phyloP scores from a whole-genome alignment of 331 rosid genomes.

The Quercus tomentella region DNA sequence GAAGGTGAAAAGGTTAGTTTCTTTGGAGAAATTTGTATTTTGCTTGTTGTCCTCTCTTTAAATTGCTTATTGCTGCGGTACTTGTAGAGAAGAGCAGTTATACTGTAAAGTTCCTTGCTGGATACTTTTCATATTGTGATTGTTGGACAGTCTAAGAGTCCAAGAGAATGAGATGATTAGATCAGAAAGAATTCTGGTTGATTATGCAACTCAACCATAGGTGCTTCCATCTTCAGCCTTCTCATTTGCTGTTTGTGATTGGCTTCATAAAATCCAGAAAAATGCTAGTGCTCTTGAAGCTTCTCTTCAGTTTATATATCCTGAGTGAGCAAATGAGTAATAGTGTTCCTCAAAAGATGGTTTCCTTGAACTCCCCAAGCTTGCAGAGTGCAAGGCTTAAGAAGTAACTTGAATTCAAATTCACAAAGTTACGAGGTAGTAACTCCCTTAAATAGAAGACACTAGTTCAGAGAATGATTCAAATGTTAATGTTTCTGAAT shows the following conservation, averaged over 20 bases:
- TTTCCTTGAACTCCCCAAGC: neutral
- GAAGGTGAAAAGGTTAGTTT: constrained; percentile 88
- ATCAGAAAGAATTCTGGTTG: neutral
- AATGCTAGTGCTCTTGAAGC: neutral
- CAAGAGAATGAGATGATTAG: neutral
- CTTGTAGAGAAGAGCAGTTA: neutral
- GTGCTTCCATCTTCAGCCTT: neutral
- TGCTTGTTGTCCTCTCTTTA: neutral
- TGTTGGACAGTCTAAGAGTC: neutral
- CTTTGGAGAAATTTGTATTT: constrained; percentile 6
- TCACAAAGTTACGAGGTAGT: neutral
- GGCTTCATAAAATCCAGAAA: neutral
- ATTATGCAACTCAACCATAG: neutral
- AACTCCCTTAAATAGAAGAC: too few species aligned
- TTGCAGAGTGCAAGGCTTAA: neutral
- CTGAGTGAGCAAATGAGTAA: neutral
- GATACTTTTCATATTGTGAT: neutral
- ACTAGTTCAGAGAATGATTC: too few species aligned
- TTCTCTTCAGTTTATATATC: neutral
- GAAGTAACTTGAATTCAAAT: neutral
- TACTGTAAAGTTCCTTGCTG: neutral
- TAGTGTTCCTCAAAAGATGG: neutral
- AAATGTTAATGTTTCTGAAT: too few species aligned
- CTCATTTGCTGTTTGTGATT: neutral
- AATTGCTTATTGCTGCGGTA: neutral